Evolutionary conservation across 257 asterid genomes (phyloP), one percentile per base, ranked within the genome.

Genomic region (Gynochthodes officinalis): DNA sequence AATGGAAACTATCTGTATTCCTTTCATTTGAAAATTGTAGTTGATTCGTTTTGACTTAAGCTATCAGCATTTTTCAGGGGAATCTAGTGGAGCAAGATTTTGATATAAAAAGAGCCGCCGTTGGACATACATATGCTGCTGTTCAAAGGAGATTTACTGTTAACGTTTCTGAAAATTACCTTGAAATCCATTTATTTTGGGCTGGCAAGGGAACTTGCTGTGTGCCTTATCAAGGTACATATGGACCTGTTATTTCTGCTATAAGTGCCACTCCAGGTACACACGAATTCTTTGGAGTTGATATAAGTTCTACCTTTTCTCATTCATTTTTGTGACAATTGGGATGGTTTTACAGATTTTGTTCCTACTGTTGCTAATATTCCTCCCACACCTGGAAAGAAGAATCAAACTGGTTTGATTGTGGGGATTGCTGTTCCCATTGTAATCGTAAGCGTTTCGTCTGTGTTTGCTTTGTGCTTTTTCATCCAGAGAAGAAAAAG

Each of bases 161-260:
- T 25, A 72, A 49, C 11, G 97, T 93, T 54, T 62, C 86, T 37
- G 90, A 83, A 67, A 93, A 93, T 74, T 79, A 87, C 76, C 83
- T 93, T 13, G 97, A 93, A 67, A 81, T 93, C 63, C 98, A 93
- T 84, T 84, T 92, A 49, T 85, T 89, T 70, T 92, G 98, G 97
- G 94, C 94, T 49, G 98, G 96, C 53, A 92, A 86, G 81, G 97
- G 98, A 74, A 89, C 98, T 65, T 90, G 93, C 67, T 87, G 96
- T 82, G 90, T 88, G 39, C 97, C 98, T 74, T 5, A 5, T 44
- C 95, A 61, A 59, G 90, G 92, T 66, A 64, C 76, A 63, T 90
- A 89, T 71, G 98, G 98, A 64, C 96, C 96, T 65, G 71, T 85
- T 15, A 84, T 90, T 74, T 85, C 96, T 48, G 97, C 93, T 5